phyloP scores from a whole-genome alignment of 1,139 yeast genomes.

The Fermentozyma sake region DNA sequence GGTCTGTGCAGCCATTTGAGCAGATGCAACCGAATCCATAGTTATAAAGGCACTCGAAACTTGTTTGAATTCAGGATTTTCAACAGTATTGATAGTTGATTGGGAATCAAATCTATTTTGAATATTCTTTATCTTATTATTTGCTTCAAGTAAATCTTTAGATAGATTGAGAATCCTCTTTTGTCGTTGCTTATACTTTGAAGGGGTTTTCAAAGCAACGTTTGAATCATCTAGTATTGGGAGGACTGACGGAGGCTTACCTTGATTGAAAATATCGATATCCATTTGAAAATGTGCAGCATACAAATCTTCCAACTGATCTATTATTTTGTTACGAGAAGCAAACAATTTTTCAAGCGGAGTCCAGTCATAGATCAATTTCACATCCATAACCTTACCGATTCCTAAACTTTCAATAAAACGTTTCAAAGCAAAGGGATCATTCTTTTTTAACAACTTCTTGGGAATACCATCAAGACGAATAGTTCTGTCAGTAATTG shows the following conservation, averaged over 20 bases:
- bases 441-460: constrained; percentile 34
- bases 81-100: constrained; percentile 23
- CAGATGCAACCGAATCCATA: constrained; percentile 80
- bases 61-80: constrained; percentile 26
- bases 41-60: constrained; percentile 75
- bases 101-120: constrained; percentile 28
- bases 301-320: constrained; percentile 42
- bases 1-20: constrained; percentile 84
- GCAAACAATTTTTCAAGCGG: constrained; percentile 41
- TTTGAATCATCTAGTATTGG: constrained; percentile 3
- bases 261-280: constrained; percentile 35
- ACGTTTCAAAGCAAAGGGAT: constrained; percentile 37
- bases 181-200: constrained; percentile 5
- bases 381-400: constrained; percentile 54
- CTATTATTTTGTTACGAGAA: constrained; percentile 28
- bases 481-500: constrained; percentile 45
- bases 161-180: constrained; percentile 18
- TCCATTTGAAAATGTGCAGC: constrained; percentile 42
- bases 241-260: constrained; percentile 25
- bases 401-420: constrained; percentile 61
- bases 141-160: constrained; percentile 19
- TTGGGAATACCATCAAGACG: constrained; percentile 47
- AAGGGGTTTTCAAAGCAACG: constrained; percentile 2
- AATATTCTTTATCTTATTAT: constrained; percentile 24
- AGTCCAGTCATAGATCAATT: constrained; percentile 53